A percentile compares a stretch with the other conserved stretches of the same genome.
phyloP scores from a whole-genome alignment of 768 basidiomycete genomes.

The Crassisporium funariophilum region DNA sequence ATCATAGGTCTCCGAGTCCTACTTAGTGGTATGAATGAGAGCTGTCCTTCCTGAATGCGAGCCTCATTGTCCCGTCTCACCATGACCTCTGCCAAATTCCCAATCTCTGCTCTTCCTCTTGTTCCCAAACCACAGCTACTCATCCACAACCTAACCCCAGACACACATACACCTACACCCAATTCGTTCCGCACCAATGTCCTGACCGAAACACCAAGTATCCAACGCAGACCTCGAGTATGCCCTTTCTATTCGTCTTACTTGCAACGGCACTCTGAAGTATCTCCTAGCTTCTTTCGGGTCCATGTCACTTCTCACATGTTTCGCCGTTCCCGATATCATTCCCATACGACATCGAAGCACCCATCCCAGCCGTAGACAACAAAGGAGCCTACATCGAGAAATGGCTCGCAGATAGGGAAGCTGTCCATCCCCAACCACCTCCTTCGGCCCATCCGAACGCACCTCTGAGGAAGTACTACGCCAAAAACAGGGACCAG shows the following conservation, averaged over 20 bases:
- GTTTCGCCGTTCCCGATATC: slow-evolving; percentile 79
- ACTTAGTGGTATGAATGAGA: too few species aligned
- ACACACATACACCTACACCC: slow-evolving; percentile 54
- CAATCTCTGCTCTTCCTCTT: slow-evolving; percentile 56
- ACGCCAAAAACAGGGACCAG: slow-evolving; percentile 51
- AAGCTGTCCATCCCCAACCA: slow-evolving; percentile 46
- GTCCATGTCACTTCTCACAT: slow-evolving; percentile 72
- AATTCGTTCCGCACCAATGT: slow-evolving; percentile 52
- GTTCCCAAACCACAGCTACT: slow-evolving; percentile 43
- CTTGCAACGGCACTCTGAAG: too few species aligned
- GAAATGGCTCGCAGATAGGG: slow-evolving; percentile 69
- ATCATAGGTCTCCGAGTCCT: too few species aligned
- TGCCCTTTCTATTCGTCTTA: slow-evolving; percentile 4
- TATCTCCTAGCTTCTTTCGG: slow-evolving; percentile 42
- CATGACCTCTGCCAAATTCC: slow-evolving; percentile 26
- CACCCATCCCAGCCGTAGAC: slow-evolving; percentile 45
- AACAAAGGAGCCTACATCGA: slow-evolving; percentile 71
- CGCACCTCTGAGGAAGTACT: slow-evolving; percentile 49
- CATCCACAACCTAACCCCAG: slow-evolving; percentile 56
- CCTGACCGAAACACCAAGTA: slow-evolving; percentile 55
- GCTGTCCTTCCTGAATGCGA: slow-evolving; percentile 6
- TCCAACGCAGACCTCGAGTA: slow-evolving; percentile 68
- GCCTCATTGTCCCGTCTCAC: slow-evolving; percentile 5
- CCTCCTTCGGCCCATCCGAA: slow-evolving; percentile 23
- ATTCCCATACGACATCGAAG: slow-evolving; percentile 80